Evolutionary conservation across 2,329 filamentous ascomycete species (phyloP), one percentile per base, ranked within the genome.

Genomic region (Botryotinia globosa): DNA sequence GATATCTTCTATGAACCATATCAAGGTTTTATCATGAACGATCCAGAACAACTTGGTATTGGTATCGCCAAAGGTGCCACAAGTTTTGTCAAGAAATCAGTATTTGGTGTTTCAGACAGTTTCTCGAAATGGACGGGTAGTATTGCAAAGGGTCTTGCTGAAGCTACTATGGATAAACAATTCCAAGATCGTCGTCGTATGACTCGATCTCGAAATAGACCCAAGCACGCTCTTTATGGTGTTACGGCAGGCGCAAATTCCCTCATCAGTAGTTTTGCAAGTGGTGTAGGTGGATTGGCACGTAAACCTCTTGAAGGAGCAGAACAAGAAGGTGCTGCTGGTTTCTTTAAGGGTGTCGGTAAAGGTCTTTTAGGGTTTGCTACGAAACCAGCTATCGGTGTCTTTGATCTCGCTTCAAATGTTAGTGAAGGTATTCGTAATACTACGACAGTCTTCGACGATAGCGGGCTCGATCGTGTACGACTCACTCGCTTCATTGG

Each of bases 1-100:
- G 96, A 98, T 81, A 97, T 99, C 80, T 99, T 99, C 85, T 99
- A 99, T 85, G 97, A 99, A 81, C 96, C 96, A 54, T 99, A 99
- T 83, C 96, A 99, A 84, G 93, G 97, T 34, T 89, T 99, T 66
- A 97, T 99, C 81, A 93, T 97, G 87, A 66, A 66, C 25, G 96
- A 99, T 81, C 97, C 96, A 3, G 95, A 98, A 82, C 95, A 99
- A 76, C 90, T 99, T 72, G 97, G 96, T 32, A 86, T 97, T 58
- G 96, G 96, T 29, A 97, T 99, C 75, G 97, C 96, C 51, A 98
- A 98, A 82, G 96, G 96, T 56, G 96, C 97, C 18, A 95, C 94
- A 0, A 97, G 94, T 76, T 98, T 99, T 80, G 92, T 98, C 77
- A 99, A 99, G 87, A 99, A 99, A 83, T 97, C 94, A 0, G 95